phyloP scores from a whole-genome alignment of 2,329 filamentous ascomycete species.

The Didymellaceae sp. region DNA sequence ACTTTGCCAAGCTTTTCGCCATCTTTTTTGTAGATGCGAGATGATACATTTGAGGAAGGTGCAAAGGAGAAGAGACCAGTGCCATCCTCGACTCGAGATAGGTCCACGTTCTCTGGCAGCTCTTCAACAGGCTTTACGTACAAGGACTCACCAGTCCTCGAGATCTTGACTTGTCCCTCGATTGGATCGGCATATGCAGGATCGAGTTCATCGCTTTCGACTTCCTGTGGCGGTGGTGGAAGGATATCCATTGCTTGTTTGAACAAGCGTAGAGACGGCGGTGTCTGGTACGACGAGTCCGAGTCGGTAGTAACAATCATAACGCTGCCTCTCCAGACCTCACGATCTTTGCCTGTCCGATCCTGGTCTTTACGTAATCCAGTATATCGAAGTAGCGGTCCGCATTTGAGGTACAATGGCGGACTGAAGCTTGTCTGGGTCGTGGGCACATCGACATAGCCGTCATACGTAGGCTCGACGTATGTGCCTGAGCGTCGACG shows the following conservation, averaged over 20 bases:
- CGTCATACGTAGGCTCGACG: slow-evolving; percentile 63
- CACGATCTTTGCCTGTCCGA: slow-evolving; percentile 61
- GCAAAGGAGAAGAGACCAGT: slow-evolving; percentile 80
- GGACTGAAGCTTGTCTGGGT: slow-evolving; percentile 80
- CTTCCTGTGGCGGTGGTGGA: slow-evolving; percentile 74
- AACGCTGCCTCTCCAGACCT: slow-evolving; percentile 90
- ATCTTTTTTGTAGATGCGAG: slow-evolving; percentile 64
- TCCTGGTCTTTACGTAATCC: slow-evolving; percentile 72
- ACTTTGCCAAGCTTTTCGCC: slow-evolving; percentile 83
- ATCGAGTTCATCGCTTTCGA: slow-evolving; percentile 68
- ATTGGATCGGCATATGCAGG: slow-evolving; percentile 89
- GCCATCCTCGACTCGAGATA: slow-evolving; percentile 81
- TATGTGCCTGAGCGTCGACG: slow-evolving; percentile 46
- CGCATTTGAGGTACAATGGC: slow-evolving; percentile 83
- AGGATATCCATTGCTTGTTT: slow-evolving; percentile 84
- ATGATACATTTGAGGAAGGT: slow-evolving; percentile 55
- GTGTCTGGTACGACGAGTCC: slow-evolving; percentile 80
- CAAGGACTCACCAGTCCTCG: slow-evolving; percentile 81
- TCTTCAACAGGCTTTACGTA: slow-evolving; percentile 91
- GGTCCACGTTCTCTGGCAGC: slow-evolving; percentile 76
- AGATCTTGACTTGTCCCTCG: slow-evolving; percentile 84
- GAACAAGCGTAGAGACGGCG: slow-evolving; percentile 82
- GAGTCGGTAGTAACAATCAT: slow-evolving; percentile 94
- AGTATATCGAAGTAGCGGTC: slow-evolving; percentile 87
- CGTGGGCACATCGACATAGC: slow-evolving; percentile 69